Evolutionary conservation across 2,329 filamentous ascomycete species (phyloP).

Genomic region (Monilinia laxa): DNA sequence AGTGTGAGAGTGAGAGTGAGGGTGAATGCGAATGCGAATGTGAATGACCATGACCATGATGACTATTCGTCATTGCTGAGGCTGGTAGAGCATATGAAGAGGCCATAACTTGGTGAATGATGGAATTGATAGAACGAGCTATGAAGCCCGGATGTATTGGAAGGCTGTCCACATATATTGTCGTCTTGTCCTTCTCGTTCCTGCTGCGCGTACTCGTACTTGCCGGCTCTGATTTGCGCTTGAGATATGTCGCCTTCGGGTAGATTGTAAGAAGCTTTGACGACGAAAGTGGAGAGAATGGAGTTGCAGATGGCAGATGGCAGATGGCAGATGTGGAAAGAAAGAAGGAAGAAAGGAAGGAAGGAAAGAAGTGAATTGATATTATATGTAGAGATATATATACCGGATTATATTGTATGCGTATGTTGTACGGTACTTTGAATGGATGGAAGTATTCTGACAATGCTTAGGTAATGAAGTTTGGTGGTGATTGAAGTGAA

Average conservation of each 20-base stretch:
- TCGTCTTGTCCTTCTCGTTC: not conserved
- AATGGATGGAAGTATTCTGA: too few relatives aligned
- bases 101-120: conserved; percentile 35
- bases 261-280: conserved; percentile 19
- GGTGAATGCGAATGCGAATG: too few relatives aligned
- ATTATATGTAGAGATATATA: not conserved
- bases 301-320: not conserved
- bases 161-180: conserved; percentile 9
- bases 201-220: not conserved
- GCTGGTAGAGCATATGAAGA: conserved; percentile 41
- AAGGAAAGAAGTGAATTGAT: not conserved
- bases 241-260: conserved; percentile 2
- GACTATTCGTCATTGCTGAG: conserved; percentile 38
- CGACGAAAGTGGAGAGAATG: not conserved
- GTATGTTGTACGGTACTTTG: too few relatives aligned
- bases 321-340: not conserved
- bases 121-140: conserved; percentile 28
- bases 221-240: conserved; percentile 3
- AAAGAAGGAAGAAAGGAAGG: not conserved
- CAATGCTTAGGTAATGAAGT: too few relatives aligned
- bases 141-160: conserved; percentile 26
- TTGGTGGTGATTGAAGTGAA: too few relatives aligned
- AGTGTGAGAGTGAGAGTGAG: conserved; percentile 38
- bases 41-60: conserved; percentile 27
- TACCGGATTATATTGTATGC: too few relatives aligned